A percentile compares a stretch with the other conserved stretches of the same genome.
These are phyloP conservation scores for Vigna angularis DNA, from an alignment of 306 rosid species.

Conservation along the genomic window DNA sequence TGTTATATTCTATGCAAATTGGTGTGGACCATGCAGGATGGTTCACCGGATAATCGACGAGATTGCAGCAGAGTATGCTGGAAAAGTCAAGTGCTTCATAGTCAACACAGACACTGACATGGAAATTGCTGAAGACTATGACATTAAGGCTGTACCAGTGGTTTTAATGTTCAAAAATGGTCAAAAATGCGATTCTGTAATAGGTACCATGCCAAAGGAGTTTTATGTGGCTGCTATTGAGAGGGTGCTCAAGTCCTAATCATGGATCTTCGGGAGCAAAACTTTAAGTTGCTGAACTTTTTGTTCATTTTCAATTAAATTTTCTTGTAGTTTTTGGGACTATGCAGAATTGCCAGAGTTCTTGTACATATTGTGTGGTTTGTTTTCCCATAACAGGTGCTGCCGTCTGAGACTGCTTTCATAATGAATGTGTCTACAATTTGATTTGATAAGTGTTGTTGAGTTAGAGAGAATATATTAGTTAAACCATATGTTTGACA, in stretches of 20 bases:
- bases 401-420: background rate
- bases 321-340: slow-evolving; percentile 19
- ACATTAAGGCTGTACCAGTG: slow-evolving; percentile 93
- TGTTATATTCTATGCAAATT: slow-evolving; percentile 86
- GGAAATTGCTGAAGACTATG: slow-evolving; percentile 75
- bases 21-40: slow-evolving; percentile 99
- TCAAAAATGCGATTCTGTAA: slow-evolving; percentile 73
- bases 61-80: slow-evolving; percentile 71
- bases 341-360: slow-evolving; percentile 30
- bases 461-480: background rate
- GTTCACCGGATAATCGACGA: slow-evolving; percentile 87
- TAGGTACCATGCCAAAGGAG: slow-evolving; percentile 96
- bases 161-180: slow-evolving; percentile 88
- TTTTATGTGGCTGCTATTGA: slow-evolving; percentile 90
- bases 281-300: slow-evolving; percentile 32
- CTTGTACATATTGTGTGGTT: slow-evolving; percentile 49
- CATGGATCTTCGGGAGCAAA: slow-evolving; percentile 17
- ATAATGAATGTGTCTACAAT: slow-evolving; percentile 10
- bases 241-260: slow-evolving; percentile 66
- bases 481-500: slow-evolving; percentile 9
- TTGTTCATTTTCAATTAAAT: slow-evolving; percentile 43
- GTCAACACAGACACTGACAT: slow-evolving; percentile 78
- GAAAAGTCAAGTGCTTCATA: slow-evolving; percentile 74
- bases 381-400: slow-evolving; percentile 26
- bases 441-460: slow-evolving; percentile 23